Base-by-base conservation (phyloP, 257 asterid genomes). In the Nicotiana sylvestris region DNA sequence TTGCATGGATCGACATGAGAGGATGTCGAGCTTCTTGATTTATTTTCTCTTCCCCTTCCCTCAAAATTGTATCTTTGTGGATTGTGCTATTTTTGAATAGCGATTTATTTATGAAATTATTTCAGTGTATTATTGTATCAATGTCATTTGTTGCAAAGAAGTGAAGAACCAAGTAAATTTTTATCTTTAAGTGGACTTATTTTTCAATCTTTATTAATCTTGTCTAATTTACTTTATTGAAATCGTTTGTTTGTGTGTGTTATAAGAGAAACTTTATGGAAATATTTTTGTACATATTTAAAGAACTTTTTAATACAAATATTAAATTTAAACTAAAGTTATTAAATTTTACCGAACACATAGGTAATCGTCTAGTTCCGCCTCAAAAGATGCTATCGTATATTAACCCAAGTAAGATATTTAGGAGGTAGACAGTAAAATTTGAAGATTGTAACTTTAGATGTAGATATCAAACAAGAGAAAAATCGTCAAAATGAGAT, bases 21-120 rank as follows among this genome's bases (percentile, higher is more conserved):
- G 91, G 92, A 86, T 89, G 91, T 86, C 88, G 21, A 66, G 81
- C 51, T 69, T 79, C 17, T 43, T 43, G 25, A 61, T 76, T 81
- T 35, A 9, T 55, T 56, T 58, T 81, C 57, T 56, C 21, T 35
- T n/a, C 27, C 17, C 76, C 33, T 6, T 49, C 35, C 66, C 10
- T 46, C 78, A 25, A 72, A 66, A 35, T 80, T 58, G 72, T 61
- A 57, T 60, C 49, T 18, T 60, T 6, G 37, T 78, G 79, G 83
- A 32, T 83, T 83, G 55, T 65, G 12, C 79, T 72, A 46, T 74
- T 74, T 35, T 66, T 57, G 84, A 78, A 82, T 61, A 79, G 83
- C 72, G 27, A 81, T 85, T 76, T 60, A 78, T 85, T 85, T 65
- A 16, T 72, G 80, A 83, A 82, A 83, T 35, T 80, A 69, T 82